Base-by-base conservation (phyloP, 441 rosid species). In the Cnidoscolus chayamansa region DNA sequence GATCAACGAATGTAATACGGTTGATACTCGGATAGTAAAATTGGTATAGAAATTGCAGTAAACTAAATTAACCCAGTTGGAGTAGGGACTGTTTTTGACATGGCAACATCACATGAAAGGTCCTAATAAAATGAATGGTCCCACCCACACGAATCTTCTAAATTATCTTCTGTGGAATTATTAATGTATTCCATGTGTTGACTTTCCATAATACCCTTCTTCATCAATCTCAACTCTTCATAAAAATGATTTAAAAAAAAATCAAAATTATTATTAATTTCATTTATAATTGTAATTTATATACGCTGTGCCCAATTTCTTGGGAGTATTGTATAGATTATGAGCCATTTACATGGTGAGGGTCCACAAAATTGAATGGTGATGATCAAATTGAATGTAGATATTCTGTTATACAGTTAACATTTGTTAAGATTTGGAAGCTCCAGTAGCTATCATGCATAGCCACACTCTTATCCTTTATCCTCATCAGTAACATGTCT, bases 121-220 rank as follows among this genome's bases (percentile, higher is more conserved):
- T 74, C 70, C 56, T 32, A 9, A 40, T 32, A 9, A 40, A 35
- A 48, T 10, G 3, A 16, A 30, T 31, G 78, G 77, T 47, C 78
- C 80, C 73, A 68, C 73, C 64, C 20, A 56, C 61, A 54, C 71
- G 83, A 80, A 80, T 80, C 83, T 76, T 78, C 72, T 13, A 63
- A 78, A 67, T 58, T 54, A 56, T 65, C 63, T 69, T 67, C 70
- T 56, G 31, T 25, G 47, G 70, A 48, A 68, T 74, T 60, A 50
- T 76, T 61, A 19, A 62, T 61, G 15, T 1, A 32, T 32, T 56
- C 77, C 62, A 67, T 54, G 56, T 79, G 71, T 75, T 77, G 80
- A 77, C 81, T 77, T 75, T 49, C 74, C 57, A 10, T 37, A 50
- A 1, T 49, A 50, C 62, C 7, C 58, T 50, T 49, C 40, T 2